A percentile compares a stretch with the other conserved stretches of the same genome.
Evolutionary conservation across 2,329 filamentous ascomycete species (phyloP).

Genomic region (Stromatinia cepivora): DNA sequence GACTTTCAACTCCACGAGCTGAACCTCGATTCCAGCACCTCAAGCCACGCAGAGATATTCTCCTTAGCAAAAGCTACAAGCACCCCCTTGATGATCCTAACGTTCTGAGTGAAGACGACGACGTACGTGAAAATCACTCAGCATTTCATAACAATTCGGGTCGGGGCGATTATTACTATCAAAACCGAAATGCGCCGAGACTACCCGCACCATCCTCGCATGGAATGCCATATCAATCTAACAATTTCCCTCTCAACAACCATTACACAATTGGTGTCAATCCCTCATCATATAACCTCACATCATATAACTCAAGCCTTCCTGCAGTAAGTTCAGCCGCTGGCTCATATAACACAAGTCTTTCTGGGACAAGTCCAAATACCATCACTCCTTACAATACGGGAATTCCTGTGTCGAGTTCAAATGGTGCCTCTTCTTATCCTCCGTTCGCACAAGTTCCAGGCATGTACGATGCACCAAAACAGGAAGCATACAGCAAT

Average conservation of each 20-base stretch:
- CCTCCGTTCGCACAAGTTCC: conserved; percentile 32
- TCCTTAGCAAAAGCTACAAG: conserved; percentile 65
- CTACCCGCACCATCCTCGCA: conserved; percentile 35
- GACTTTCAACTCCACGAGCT: conserved; percentile 58
- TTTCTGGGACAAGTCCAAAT: not conserved
- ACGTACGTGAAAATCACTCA: conserved; percentile 20
- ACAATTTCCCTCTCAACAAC: conserved; percentile 27
- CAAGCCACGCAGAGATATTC: conserved; percentile 57
- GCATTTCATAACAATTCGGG: conserved; percentile 1
- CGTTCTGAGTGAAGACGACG: conserved; percentile 37
- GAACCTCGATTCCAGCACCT: conserved; percentile 53
- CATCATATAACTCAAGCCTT: conserved; percentile 22
- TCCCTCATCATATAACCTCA: conserved; percentile 27
- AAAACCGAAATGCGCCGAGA: conserved; percentile 34
- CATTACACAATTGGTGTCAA: conserved; percentile 31
- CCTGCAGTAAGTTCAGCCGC: conserved; percentile 2
- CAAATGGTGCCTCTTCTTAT: conserved; percentile 27
- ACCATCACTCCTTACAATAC: conserved; percentile 24
- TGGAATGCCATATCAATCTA: conserved; percentile 29
- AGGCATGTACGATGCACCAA: conserved; percentile 33
- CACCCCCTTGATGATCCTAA: conserved; percentile 63
- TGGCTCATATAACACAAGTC: conserved; percentile 16
- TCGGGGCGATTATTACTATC: conserved; percentile 28
- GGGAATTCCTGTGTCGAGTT: not conserved
- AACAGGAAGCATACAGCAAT: conserved; percentile 32